Conservation (phyloP, 768 basidiomycete species). For the Porphyrellus cyaneotinctus region DNA sequence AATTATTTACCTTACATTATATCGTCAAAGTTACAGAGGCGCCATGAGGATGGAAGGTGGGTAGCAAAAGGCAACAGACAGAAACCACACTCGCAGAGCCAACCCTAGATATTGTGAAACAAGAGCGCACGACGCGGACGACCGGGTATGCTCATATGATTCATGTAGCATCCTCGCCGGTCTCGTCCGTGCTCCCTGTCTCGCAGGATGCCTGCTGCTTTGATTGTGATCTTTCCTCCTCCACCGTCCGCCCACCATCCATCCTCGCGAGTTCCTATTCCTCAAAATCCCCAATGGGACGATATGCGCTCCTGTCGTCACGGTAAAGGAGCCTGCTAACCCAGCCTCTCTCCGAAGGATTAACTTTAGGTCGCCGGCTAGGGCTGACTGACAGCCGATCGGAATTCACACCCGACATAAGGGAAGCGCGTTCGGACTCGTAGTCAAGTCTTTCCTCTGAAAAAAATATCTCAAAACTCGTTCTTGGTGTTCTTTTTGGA, state of each 20-base stretch:
- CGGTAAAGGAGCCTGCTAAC: slow-evolving; percentile 48
- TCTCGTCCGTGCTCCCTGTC: slow-evolving; percentile 7
- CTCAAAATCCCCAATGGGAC: slow-evolving; percentile 44
- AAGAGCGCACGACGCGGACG: slow-evolving; percentile 4
- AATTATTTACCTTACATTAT: slow-evolving; percentile 8
- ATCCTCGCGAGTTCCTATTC: slow-evolving; percentile 60
- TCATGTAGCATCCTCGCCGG: slow-evolving; percentile 8
- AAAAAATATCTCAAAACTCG: slow-evolving; percentile 1
- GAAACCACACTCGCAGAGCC: slow-evolving; percentile 4
- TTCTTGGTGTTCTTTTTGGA: slow-evolving; percentile 13
- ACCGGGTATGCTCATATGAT: neutral
- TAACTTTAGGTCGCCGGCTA: slow-evolving; percentile 21
- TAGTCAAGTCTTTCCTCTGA: slow-evolving; percentile 63
- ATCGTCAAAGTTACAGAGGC: slow-evolving; percentile 11
- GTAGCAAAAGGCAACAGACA: slow-evolving; percentile 5
- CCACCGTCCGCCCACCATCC: slow-evolving; percentile 33
- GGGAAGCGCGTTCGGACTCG: slow-evolving; percentile 58
- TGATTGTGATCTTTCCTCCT: slow-evolving; percentile 19
- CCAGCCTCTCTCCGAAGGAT: slow-evolving; percentile 38
- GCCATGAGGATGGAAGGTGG: slow-evolving; percentile 25
- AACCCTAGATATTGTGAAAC: slow-evolving; percentile 4
- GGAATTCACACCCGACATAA: slow-evolving; percentile 41
- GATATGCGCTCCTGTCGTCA: slow-evolving; percentile 40
- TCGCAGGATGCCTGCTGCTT: slow-evolving; percentile 14
- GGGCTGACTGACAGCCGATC: slow-evolving; percentile 35